Evolutionary conservation across 1,284 basidiomycete species (phyloP).

Genomic region (Tetrapyrgos nigripes): DNA sequence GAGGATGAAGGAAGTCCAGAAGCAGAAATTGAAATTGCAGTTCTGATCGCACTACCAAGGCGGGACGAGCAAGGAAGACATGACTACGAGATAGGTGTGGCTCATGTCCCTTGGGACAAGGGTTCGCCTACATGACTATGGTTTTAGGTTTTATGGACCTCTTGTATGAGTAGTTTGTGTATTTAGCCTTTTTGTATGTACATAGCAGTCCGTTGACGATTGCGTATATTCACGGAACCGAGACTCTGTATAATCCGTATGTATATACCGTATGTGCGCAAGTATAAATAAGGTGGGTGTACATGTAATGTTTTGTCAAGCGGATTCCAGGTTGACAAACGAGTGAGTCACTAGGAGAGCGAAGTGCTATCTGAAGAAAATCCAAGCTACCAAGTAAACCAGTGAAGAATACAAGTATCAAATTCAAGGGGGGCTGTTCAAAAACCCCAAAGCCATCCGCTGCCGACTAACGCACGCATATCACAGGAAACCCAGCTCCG

Average conservation of each 20-base stretch:
- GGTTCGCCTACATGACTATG: background rate
- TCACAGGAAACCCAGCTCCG: no score
- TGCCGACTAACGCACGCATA: no score
- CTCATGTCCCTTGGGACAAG: background rate
- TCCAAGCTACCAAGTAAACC: background rate
- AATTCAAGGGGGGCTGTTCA: background rate
- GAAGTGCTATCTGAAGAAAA: background rate
- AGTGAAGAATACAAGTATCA: background rate
- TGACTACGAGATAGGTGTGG: slow-evolving; percentile 8
- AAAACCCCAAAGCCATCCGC: background rate
- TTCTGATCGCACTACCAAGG: slow-evolving; percentile 40
- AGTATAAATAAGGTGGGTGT: background rate
- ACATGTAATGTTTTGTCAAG: background rate
- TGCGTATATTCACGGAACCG: no score
- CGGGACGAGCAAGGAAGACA: background rate
- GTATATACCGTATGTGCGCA: background rate
- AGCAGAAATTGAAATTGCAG: slow-evolving; percentile 33
- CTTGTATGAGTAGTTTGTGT: background rate
- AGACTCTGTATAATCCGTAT: background rate
- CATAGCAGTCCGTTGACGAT: no score
- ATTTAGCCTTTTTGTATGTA: background rate
- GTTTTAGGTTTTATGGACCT: background rate
- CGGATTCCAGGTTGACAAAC: background rate
- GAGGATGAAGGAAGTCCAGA: slow-evolving; percentile 10
- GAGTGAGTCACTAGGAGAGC: background rate